Evolutionary conservation across 768 basidiomycete genomes (phyloP).

Genomic region (Lactarius hatsudake): DNA sequence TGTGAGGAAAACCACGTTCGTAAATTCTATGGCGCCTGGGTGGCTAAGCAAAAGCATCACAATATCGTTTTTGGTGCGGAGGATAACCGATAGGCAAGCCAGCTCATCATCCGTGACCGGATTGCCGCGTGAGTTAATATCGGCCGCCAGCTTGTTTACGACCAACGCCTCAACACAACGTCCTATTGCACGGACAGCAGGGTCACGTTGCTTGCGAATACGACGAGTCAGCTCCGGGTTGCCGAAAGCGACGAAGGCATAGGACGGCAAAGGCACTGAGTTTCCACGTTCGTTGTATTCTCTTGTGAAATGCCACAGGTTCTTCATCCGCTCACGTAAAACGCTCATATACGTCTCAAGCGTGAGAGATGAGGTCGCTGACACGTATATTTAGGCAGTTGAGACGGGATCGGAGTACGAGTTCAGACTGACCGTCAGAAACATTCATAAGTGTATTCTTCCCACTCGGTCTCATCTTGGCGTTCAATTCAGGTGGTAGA

Average conservation of each 20-base stretch:
- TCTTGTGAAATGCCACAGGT: background rate
- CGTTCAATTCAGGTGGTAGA: background rate
- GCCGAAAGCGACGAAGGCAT: background rate
- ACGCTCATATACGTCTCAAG: background rate
- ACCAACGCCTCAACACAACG: background rate
- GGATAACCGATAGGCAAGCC: background rate
- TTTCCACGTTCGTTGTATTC: background rate
- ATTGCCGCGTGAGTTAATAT: background rate
- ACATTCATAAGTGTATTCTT: background rate
- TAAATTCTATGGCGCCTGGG: background rate
- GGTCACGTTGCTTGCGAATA: background rate
- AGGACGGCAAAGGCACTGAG: background rate
- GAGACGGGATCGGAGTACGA: background rate
- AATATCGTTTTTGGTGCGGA: background rate
- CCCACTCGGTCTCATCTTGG: too few species aligned
- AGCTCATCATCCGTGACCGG: background rate
- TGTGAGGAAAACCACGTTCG: background rate
- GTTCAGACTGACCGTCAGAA: background rate
- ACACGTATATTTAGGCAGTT: background rate
- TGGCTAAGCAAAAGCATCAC: background rate
- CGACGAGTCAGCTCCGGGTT: background rate
- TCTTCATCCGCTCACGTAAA: constrained; percentile 2
- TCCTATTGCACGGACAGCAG: background rate
- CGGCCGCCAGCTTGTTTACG: background rate
- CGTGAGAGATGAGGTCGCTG: background rate